Base-by-base conservation (phyloP, 1,284 basidiomycete genomes). In the Rhodotorula sp. region DNA sequence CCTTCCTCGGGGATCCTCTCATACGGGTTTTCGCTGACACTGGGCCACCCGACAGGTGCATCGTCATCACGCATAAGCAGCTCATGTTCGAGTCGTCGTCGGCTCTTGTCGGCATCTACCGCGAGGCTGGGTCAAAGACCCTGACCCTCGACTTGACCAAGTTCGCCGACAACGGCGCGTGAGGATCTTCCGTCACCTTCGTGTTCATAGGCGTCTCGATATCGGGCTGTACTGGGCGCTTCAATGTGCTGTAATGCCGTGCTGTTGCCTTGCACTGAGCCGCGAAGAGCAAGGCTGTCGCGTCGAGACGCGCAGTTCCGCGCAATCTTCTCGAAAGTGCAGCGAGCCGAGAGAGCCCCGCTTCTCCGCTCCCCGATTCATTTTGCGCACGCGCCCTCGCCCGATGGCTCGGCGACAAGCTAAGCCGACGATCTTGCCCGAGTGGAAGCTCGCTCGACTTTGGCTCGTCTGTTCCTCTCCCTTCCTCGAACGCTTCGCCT, bases 21-120 rank as follows among this genome's bases (percentile, higher is more conserved):
- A 8, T 48, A 45, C 34, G 34, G 34, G 27, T 12, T 10, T 25
- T 27, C 57, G 41, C 59, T 52, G 49, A 45, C 61, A 17, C 42
- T 23, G 34, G 0, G 9, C 13, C 7, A 13, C 13, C 16, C 25
- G 34, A 14, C 69, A 71, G 68, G 81, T 98, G 98, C 82, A 89
- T 99, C 73, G 96, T 98, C 73, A 99, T 99, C 83, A 95, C 93
- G 80, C 85, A 98, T 80, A 98, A 96, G 76, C 77, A 72, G 17
- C 70, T 78, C 34, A 72, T 75, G 64, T 79, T 74, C 64, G 75
- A 79, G 64, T 69, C 76, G 63, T 76, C 78, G 3, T 64, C 64
- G 1, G 77, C 77, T 10, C 73, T 79, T 25, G 78, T 79, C 27
- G 78, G 78, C 50, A 76, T 74, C 58, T 79, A 68, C 74, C 73